phyloP scores from a whole-genome alignment of 148 eudicot genomes.

The Rhododendron henanense region DNA sequence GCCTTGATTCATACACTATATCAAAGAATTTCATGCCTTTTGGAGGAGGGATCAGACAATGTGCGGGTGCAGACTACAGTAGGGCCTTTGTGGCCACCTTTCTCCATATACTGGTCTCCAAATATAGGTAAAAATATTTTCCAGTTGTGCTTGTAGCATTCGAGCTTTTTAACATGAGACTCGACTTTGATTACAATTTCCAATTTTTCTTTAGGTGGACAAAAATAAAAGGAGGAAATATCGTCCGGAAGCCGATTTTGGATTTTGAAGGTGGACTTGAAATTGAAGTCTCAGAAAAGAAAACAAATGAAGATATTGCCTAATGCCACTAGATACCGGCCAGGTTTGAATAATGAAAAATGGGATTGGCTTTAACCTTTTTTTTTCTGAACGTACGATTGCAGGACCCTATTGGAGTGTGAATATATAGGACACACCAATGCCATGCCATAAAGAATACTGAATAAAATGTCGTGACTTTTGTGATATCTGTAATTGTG shows the following conservation, averaged over 20 bases:
- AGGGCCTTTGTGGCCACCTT: not conserved
- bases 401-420: not conserved
- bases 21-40: conserved; percentile 12
- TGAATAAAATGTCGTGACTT: not conserved
- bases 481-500: not conserved
- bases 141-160: too few species aligned
- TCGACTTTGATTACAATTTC: too few species aligned
- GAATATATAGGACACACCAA: not conserved
- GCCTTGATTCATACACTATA: not conserved
- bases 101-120: too few species aligned
- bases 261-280: not conserved
- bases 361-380: not conserved
- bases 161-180: too few species aligned
- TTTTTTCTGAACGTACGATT: not conserved
- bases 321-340: too few species aligned
- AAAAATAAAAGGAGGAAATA: too few species aligned
- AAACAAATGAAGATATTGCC: not conserved
- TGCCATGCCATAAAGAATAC: not conserved
- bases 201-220: too few species aligned
- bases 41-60: conserved; percentile 9
- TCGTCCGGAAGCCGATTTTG: not conserved
- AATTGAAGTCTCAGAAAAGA: not conserved
- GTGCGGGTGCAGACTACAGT: not conserved
- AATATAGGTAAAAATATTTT: too few species aligned
- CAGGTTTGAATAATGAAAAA: too few species aligned